Conservation (phyloP, 1,139 yeast species). For the Geotrichum cucujoidarum region DNA sequence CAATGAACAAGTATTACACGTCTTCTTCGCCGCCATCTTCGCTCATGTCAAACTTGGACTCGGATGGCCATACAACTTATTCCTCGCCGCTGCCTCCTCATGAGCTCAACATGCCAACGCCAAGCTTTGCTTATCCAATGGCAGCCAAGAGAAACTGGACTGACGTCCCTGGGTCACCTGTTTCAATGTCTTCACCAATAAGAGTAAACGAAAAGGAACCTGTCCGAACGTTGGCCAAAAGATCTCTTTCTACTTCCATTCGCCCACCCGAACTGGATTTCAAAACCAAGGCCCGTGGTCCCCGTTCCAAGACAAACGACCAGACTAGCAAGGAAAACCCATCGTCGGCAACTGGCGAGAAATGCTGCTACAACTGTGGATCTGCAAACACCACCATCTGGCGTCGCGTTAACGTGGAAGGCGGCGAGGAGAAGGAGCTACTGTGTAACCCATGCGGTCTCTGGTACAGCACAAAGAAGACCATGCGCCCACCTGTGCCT, state of each 20-base stretch:
- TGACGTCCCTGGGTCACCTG: slow-evolving; percentile 14
- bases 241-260: slow-evolving; percentile 13
- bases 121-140: not conserved
- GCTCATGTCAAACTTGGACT: slow-evolving; percentile 9
- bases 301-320: not conserved
- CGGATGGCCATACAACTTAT: slow-evolving; percentile 10
- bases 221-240: slow-evolving; percentile 6
- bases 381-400: slow-evolving; percentile 36
- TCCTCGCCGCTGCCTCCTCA: slow-evolving; percentile 15
- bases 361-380: slow-evolving; percentile 39
- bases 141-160: slow-evolving; percentile 12
- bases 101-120: slow-evolving; percentile 3
- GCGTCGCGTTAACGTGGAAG: slow-evolving; percentile 29
- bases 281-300: not conserved
- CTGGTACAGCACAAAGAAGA: slow-evolving; percentile 32
- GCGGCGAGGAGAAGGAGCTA: slow-evolving; percentile 21
- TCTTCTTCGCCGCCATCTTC: slow-evolving; percentile 16
- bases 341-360: not conserved
- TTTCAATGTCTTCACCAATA: slow-evolving; percentile 15
- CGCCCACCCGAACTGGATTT: not conserved
- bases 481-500: slow-evolving; percentile 33
- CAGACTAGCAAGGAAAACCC: not conserved
- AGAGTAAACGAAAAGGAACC: not conserved
- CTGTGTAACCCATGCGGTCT: slow-evolving; percentile 41
- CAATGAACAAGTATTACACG: not conserved